A percentile compares a stretch with the other conserved stretches of the same genome.
These are phyloP conservation scores for Colletotrichum sp. DNA, from an alignment of 2,329 filamentous ascomycete species.

Conservation along the genomic window DNA sequence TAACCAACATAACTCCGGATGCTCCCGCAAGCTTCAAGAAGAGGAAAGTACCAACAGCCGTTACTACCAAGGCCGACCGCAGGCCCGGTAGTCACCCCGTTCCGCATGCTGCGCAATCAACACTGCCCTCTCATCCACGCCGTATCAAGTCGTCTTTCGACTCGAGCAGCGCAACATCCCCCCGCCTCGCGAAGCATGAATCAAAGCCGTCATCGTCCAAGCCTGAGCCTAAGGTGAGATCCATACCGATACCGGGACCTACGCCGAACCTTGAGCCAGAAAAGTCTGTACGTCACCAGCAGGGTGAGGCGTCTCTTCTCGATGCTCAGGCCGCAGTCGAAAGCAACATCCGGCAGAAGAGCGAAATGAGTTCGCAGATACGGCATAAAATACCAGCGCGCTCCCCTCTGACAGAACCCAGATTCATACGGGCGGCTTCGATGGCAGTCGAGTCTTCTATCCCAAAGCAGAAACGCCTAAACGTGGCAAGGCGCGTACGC, in stretches of 20 bases:
- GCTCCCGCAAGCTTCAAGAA: not conserved
- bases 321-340: not conserved
- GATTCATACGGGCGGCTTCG: not conserved
- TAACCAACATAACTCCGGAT: not conserved
- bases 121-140: not conserved
- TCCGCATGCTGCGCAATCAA: not conserved
- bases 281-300: not conserved
- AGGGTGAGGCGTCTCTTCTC: not conserved
- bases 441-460: not conserved
- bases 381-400: not conserved
- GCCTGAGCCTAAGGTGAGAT: not conserved
- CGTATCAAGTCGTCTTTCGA: not conserved
- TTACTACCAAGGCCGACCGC: not conserved
- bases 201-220: not conserved
- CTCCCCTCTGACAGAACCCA: not conserved
- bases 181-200: not conserved
- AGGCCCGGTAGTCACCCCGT: not conserved
- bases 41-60: not conserved
- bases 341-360: not conserved
- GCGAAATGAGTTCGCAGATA: not conserved
- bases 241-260: not conserved
- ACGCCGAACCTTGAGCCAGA: not conserved
- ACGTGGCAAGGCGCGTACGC: constrained; percentile 1
- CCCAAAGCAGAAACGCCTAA: not conserved
- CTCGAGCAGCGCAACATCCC: not conserved